phyloP scores from a whole-genome alignment of 2,329 filamentous ascomycete species.

The Claviceps fusiformis region DNA sequence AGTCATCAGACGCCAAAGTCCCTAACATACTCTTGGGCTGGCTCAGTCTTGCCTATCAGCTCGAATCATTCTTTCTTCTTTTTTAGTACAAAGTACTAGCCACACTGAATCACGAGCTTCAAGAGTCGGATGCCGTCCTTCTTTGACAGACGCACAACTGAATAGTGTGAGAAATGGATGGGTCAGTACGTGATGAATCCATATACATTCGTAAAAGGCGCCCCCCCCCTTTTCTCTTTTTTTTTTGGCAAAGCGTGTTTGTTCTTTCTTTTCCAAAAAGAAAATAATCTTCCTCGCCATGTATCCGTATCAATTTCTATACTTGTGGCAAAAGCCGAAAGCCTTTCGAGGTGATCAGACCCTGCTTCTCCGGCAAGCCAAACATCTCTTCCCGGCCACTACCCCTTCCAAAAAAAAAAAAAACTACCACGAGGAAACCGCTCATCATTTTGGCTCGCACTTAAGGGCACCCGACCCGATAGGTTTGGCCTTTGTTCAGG shows the following conservation, averaged over 20 bases:
- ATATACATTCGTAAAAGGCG: constrained; percentile 20
- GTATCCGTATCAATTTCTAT: background rate
- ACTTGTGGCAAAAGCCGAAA: background rate
- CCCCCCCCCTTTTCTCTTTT: background rate
- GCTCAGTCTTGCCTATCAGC: background rate
- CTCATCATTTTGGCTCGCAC: background rate
- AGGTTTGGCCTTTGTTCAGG: constrained; percentile 9
- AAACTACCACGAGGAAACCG: background rate
- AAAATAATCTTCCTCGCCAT: background rate
- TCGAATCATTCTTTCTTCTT: background rate
- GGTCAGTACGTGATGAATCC: constrained; percentile 23
- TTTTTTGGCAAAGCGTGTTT: background rate
- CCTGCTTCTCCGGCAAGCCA: too few relatives aligned
- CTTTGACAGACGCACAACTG: background rate
- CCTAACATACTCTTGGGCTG: background rate
- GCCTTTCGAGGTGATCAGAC: background rate
- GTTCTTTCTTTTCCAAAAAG: background rate
- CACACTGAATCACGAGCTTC: background rate
- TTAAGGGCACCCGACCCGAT: too few relatives aligned
- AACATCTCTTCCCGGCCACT: too few relatives aligned
- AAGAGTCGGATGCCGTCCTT: background rate
- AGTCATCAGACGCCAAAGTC: constrained; percentile 7
- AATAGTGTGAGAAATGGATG: constrained; percentile 6
- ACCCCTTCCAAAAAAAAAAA: too few relatives aligned
- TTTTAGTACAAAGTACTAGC: background rate